These are phyloP conservation scores for Glycine tomentella DNA, from an alignment of 306 rosid genomes.

Conservation along the genomic window DNA sequence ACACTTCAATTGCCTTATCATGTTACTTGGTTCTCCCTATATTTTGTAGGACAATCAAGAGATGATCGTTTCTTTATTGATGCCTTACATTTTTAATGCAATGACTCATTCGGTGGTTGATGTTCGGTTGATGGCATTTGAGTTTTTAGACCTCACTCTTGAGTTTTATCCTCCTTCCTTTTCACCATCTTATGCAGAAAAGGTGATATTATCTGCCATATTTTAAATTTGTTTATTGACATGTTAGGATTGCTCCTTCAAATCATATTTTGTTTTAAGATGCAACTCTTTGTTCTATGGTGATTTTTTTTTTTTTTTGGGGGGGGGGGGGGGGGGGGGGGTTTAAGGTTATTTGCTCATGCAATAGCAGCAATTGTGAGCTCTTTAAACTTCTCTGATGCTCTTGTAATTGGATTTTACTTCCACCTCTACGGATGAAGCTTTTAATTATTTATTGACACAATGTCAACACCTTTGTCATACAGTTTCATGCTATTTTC, in stretches of 20 bases:
- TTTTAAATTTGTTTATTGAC: slow-evolving; percentile 30
- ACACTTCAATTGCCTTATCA: slow-evolving; percentile 31
- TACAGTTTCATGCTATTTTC: slow-evolving; percentile 5
- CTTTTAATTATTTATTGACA: slow-evolving; percentile 3
- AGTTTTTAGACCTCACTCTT: slow-evolving; percentile 77
- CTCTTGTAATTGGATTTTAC: slow-evolving; percentile 28
- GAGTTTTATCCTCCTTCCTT: slow-evolving; percentile 74
- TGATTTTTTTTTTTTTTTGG: background rate
- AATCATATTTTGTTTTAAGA: slow-evolving; percentile 27
- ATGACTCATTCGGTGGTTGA: slow-evolving; percentile 81
- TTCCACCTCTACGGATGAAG: background rate
- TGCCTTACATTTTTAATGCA: slow-evolving; percentile 86
- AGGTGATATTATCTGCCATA: slow-evolving; percentile 59
- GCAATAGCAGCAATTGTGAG: background rate
- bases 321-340: background rate
- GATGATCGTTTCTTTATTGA: slow-evolving; percentile 69
- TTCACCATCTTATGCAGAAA: slow-evolving; percentile 67
- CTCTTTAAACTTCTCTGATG: slow-evolving; percentile 5
- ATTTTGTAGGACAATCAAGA: slow-evolving; percentile 75
- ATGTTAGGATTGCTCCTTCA: slow-evolving; percentile 33
- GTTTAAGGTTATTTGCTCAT: slow-evolving; percentile 6
- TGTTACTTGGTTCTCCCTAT: slow-evolving; percentile 37
- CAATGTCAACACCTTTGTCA: background rate
- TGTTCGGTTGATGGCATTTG: slow-evolving; percentile 83
- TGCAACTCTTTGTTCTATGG: background rate